Conservation (phyloP, 2,329 filamentous ascomycete species). For the Calonectria multiphialidica region DNA sequence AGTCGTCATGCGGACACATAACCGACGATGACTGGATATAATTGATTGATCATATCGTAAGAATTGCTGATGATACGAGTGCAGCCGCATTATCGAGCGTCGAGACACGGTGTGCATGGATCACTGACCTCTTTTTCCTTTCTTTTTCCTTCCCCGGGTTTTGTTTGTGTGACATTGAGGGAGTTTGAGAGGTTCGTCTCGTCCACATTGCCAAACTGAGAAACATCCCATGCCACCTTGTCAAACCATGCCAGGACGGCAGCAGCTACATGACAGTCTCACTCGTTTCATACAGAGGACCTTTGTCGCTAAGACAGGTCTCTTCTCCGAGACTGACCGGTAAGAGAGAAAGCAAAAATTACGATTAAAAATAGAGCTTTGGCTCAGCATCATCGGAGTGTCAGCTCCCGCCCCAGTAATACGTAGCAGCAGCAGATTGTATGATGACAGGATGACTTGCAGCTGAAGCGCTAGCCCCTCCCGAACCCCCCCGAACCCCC, state of each 20-base stretch:
- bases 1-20: neutral
- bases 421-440: neutral
- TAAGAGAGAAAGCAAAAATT: too few relatives aligned
- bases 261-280: neutral
- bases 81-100: neutral
- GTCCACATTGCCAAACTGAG: neutral
- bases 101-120: neutral
- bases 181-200: neutral
- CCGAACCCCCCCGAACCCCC: neutral
- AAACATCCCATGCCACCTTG: neutral
- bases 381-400: neutral
- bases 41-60: neutral
- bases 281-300: neutral
- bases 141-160: neutral
- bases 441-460: conserved; percentile 6
- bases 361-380: neutral
- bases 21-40: neutral
- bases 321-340: neutral
- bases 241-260: neutral
- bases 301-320: neutral
- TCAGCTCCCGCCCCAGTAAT: neutral
- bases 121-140: neutral
- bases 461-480: neutral
- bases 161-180: neutral
- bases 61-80: neutral